These are phyloP conservation scores for Botrytis aclada DNA, from an alignment of 2,329 filamentous ascomycete species.

Conservation along the genomic window DNA sequence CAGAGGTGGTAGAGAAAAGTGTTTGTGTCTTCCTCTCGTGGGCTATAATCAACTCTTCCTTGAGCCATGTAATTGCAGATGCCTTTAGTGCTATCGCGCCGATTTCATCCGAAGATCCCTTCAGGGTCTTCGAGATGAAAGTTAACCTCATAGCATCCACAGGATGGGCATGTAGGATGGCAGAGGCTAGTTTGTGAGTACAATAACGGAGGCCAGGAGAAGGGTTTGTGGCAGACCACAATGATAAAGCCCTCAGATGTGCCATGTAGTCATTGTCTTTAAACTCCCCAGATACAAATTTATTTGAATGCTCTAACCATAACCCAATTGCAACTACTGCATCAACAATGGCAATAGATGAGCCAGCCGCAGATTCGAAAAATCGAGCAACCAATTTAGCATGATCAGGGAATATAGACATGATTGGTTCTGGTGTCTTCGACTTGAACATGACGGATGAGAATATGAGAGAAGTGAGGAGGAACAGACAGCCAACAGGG, in stretches of 20 bases:
- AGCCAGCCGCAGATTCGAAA: constrained; percentile 48
- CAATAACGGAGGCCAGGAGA: constrained; percentile 40
- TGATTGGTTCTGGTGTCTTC: constrained; percentile 50
- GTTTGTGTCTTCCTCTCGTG: constrained; percentile 36
- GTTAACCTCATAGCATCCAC: constrained; percentile 56
- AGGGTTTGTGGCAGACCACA: constrained; percentile 40
- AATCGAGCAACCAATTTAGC: constrained; percentile 52
- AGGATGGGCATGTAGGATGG: constrained; percentile 52
- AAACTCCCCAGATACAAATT: constrained; percentile 40
- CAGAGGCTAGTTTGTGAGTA: constrained; percentile 39
- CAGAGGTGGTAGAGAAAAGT: constrained; percentile 52
- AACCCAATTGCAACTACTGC: constrained; percentile 58
- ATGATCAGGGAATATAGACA: constrained; percentile 61
- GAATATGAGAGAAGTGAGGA: constrained; percentile 62
- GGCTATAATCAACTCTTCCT: constrained; percentile 55
- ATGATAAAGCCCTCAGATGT: constrained; percentile 51
- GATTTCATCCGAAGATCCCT: constrained; percentile 52
- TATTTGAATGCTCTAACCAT: constrained; percentile 53
- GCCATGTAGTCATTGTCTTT: constrained; percentile 50
- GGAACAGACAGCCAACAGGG: constrained; percentile 55
- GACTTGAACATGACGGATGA: constrained; percentile 60
- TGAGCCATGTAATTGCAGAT: constrained; percentile 60
- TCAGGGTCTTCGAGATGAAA: constrained; percentile 62
- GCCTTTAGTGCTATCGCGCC: constrained; percentile 58
- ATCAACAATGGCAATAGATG: constrained; percentile 52